Conservation (phyloP, 306 rosid genomes). For the Trichosanthes truncata region DNA sequence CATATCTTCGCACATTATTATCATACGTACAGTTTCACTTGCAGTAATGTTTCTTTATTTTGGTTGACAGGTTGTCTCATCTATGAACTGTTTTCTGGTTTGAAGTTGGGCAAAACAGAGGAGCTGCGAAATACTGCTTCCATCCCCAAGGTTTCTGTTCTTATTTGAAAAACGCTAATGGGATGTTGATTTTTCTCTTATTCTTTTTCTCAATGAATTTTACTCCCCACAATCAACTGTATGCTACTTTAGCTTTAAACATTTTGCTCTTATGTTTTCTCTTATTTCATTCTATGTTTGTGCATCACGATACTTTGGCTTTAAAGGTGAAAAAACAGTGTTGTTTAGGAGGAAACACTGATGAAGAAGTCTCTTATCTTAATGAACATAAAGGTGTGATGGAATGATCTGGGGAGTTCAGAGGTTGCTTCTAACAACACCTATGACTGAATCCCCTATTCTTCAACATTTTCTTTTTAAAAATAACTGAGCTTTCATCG, state of each 20-base stretch:
- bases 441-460: not conserved
- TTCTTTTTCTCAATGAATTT: not conserved
- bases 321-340: not conserved
- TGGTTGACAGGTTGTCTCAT: slow-evolving; percentile 76
- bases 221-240: not conserved
- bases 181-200: not conserved
- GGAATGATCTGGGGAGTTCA: not conserved
- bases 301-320: not conserved
- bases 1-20: not conserved
- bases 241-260: not conserved
- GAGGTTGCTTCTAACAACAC: not conserved
- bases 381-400: not conserved
- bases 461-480: not conserved
- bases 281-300: not conserved
- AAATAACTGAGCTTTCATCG: too few species aligned
- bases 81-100: slow-evolving; percentile 84
- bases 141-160: slow-evolving; percentile 77
- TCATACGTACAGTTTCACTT: not conserved
- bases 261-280: not conserved
- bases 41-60: not conserved
- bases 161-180: slow-evolving; percentile 2
- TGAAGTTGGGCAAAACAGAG: slow-evolving; percentile 80
- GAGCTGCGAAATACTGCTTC: slow-evolving; percentile 81
- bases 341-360: not conserved
- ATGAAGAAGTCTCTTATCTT: not conserved